Conservation (phyloP, 352 stramenopile genomes). For the Phytophthora sojae region DNA sequence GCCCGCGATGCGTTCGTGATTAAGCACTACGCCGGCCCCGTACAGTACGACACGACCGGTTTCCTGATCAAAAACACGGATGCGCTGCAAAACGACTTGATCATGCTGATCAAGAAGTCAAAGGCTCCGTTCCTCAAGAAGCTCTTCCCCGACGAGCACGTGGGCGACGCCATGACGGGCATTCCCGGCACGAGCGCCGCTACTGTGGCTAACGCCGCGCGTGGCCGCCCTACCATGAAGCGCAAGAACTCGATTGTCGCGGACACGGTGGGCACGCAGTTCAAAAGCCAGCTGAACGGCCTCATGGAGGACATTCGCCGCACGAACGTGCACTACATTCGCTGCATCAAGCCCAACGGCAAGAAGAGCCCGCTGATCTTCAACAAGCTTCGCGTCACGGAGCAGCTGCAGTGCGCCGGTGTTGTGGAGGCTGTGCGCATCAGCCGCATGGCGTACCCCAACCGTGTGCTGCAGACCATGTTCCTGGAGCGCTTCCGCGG, state of each 20-base stretch:
- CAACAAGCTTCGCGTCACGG: slow-evolving; percentile 92
- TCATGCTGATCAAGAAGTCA: slow-evolving; percentile 79
- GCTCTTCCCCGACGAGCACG: slow-evolving; percentile 79
- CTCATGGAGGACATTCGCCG: slow-evolving; percentile 96
- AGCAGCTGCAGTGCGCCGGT: slow-evolving; percentile 98
- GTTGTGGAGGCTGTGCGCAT: slow-evolving; percentile 99
- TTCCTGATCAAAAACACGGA: slow-evolving; percentile 99
- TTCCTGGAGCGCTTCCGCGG: slow-evolving; percentile 89
- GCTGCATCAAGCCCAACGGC: slow-evolving; percentile 99
- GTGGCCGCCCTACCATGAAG: slow-evolving; percentile 54
- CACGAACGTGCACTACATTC: slow-evolving; percentile 98
- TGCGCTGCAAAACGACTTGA: slow-evolving; percentile 94
- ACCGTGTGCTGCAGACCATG: slow-evolving; percentile 93
- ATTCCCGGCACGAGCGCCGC: slow-evolving; percentile 40
- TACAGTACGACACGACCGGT: slow-evolving; percentile 93
- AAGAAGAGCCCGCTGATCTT: slow-evolving; percentile 92
- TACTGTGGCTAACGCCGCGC: slow-evolving; percentile 23
- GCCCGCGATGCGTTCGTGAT: slow-evolving; percentile 93
- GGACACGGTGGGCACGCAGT: slow-evolving; percentile 91
- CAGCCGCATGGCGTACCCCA: slow-evolving; percentile 97
- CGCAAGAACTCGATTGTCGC: slow-evolving; percentile 85
- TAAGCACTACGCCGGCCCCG: slow-evolving; percentile 96
- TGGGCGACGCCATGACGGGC: slow-evolving; percentile 54
- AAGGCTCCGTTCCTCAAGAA: slow-evolving; percentile 76
- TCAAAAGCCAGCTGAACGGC: slow-evolving; percentile 93